phyloP scores from a whole-genome alignment of 352 stramenopile genomes.

The Phytophthora sp. region DNA sequence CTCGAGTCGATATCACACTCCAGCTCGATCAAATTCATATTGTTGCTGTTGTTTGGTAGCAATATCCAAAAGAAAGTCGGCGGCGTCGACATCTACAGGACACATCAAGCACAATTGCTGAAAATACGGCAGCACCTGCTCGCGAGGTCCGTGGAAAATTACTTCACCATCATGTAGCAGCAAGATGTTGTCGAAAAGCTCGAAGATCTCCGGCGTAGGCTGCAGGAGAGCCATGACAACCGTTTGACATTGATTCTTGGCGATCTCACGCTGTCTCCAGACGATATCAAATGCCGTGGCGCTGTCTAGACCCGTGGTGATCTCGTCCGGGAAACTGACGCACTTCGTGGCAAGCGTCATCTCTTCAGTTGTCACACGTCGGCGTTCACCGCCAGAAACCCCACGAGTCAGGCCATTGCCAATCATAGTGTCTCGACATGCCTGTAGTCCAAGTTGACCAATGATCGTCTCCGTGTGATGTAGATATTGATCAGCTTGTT shows the following conservation, averaged over 20 bases:
- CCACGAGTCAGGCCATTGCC: constrained; percentile 52
- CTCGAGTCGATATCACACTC: neutral
- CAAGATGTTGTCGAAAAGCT: constrained; percentile 62
- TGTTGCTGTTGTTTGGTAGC: constrained; percentile 29
- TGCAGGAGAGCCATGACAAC: constrained; percentile 74
- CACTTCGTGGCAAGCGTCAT: constrained; percentile 7
- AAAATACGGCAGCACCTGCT: constrained; percentile 34
- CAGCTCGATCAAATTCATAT: constrained; percentile 2
- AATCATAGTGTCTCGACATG: constrained; percentile 54
- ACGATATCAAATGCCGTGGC: constrained; percentile 39
- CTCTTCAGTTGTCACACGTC: constrained; percentile 6
- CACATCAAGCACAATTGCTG: constrained; percentile 34
- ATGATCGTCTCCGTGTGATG: constrained; percentile 37
- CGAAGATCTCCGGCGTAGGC: constrained; percentile 88
- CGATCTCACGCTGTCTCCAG: constrained; percentile 46
- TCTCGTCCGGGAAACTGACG: constrained; percentile 3
- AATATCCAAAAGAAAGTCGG: constrained; percentile 42
- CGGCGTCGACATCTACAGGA: constrained; percentile 28
- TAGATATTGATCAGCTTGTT: no score
- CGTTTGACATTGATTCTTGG: constrained; percentile 28
- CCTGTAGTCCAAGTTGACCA: constrained; percentile 34
- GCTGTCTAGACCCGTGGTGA: constrained; percentile 15
- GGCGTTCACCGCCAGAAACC: constrained; percentile 50
- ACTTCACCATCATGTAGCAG: constrained; percentile 80
- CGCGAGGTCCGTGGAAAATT: constrained; percentile 58